Conservation (phyloP, 495 filamentous ascomycete species). For the Elaphomyces granulatus region DNA sequence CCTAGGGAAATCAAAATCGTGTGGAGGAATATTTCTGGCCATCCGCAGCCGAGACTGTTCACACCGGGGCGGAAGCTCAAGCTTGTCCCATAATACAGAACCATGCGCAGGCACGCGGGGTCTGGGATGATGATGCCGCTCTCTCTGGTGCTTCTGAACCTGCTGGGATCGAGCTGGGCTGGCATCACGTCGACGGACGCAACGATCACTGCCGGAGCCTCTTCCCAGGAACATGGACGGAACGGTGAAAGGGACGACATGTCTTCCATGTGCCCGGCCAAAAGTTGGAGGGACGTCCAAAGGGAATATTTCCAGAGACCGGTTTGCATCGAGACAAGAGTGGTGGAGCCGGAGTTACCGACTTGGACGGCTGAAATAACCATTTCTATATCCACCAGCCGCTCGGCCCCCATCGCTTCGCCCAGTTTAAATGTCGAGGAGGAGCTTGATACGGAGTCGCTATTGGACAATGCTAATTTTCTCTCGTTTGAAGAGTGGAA, state of each 20-base stretch:
- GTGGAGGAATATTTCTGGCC: not conserved
- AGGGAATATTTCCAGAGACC: constrained; percentile 8
- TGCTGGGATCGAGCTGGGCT: not conserved
- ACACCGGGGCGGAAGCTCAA: too few relatives aligned
- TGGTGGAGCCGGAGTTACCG: too few relatives aligned
- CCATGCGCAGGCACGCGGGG: too few relatives aligned
- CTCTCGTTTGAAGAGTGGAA: constrained; percentile 99
- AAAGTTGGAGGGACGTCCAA: constrained; percentile 2
- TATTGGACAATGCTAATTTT: constrained; percentile 71
- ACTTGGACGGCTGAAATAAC: too few relatives aligned
- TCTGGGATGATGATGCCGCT: too few relatives aligned
- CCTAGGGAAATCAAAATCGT: not conserved
- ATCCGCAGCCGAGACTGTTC: too few relatives aligned
- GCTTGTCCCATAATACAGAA: too few relatives aligned
- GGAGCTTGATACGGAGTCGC: constrained; percentile 47
- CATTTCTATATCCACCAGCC: too few relatives aligned
- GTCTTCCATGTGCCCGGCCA: not conserved
- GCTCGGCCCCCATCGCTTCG: not conserved
- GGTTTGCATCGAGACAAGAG: constrained; percentile 10
- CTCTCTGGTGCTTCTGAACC: not conserved
- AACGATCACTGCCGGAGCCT: not conserved
- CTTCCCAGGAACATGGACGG: not conserved
- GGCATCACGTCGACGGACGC: not conserved
- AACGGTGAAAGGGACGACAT: constrained; percentile 1
- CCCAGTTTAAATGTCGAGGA: constrained; percentile 2